Evolutionary conservation across 2,329 filamentous ascomycete genomes (phyloP), one percentile per base, ranked within the genome.

Genomic region (Trichophyton schoenleinii): DNA sequence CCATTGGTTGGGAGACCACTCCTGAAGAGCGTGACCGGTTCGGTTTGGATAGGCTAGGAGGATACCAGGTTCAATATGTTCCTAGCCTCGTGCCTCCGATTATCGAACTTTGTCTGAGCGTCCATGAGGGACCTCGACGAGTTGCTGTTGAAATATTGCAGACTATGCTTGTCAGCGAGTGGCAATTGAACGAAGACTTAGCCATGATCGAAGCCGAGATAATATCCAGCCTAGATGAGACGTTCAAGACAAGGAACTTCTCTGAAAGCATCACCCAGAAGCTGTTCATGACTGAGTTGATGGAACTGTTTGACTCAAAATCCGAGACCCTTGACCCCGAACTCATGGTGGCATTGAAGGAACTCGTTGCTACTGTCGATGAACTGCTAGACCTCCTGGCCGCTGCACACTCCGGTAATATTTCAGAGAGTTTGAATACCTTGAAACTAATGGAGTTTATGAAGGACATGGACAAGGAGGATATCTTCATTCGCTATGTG

Each of bases 121-220:
- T 97, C 3, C 94, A 99, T 67, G 90, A 95, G 72, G 91, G 91
- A 2, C 78, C 99, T 61, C 84, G 94, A 63, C 85, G 84, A 65
- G 94, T 95, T 73, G 94, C 92, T 0, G 91, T 96, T 34, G 89
- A 96, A 71, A 88, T 99, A 20, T 75, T 99, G 64, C 91, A 96
- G 72, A 95, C 91, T 2, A 99, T 99, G 94, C 95, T 99, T 68
- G 86, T 97, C 66, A 95, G 91, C 75, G 94, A 99, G 74, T 99
- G 94, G 94, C 91, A 91, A 15, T 75, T 99, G 65, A 96, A 91
- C 70, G 89, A 96, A 71, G 92, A 97, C 71, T 77, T 99, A 57
- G 87, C 87, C 1, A 85, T 94, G 57, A 88, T 99, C 59, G 91
- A 97, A 73, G 94, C 91, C 1, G 94, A 96, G 73, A 91, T 97